phyloP scores from a whole-genome alignment of 2,329 filamentous ascomycete species.

The Ilyonectria destructans region DNA sequence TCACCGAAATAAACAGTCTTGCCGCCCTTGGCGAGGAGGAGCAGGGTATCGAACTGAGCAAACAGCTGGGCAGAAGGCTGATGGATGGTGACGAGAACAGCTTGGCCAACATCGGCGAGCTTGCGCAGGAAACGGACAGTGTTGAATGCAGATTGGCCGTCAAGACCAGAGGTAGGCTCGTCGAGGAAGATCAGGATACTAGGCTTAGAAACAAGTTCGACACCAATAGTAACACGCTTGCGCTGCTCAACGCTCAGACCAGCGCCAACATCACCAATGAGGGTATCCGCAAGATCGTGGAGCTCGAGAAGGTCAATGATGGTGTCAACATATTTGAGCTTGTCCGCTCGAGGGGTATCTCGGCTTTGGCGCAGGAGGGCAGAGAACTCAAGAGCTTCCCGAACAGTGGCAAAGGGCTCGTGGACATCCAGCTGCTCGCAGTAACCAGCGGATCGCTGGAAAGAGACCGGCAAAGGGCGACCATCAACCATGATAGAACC shows the following conservation, averaged over 20 bases:
- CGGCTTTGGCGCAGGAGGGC: conserved; percentile 82
- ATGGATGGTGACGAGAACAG: conserved; percentile 80
- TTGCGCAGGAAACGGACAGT: conserved; percentile 78
- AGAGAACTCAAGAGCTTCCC: conserved; percentile 83
- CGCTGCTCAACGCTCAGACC: conserved; percentile 69
- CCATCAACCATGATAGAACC: conserved; percentile 86
- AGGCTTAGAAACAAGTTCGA: conserved; percentile 75
- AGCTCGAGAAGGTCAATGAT: conserved; percentile 78
- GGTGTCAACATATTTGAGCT: conserved; percentile 83
- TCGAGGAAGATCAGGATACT: conserved; percentile 74
- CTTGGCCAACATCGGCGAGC: conserved; percentile 77
- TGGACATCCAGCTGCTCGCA: conserved; percentile 89
- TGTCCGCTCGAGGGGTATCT: conserved; percentile 76
- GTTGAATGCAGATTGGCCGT: conserved; percentile 78
- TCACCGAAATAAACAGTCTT: conserved; percentile 79
- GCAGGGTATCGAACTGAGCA: conserved; percentile 76
- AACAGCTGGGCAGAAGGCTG: conserved; percentile 80
- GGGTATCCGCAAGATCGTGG: conserved; percentile 63
- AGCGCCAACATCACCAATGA: conserved; percentile 67
- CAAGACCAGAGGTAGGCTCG: conserved; percentile 77
- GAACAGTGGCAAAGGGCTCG: conserved; percentile 80
- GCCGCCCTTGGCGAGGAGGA: conserved; percentile 77
- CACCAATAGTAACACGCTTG: conserved; percentile 73
- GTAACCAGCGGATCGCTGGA: conserved; percentile 86
- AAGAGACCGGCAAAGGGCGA: conserved; percentile 78